phyloP scores from a whole-genome alignment of 208 protist species.

The Phytomonas francai region DNA sequence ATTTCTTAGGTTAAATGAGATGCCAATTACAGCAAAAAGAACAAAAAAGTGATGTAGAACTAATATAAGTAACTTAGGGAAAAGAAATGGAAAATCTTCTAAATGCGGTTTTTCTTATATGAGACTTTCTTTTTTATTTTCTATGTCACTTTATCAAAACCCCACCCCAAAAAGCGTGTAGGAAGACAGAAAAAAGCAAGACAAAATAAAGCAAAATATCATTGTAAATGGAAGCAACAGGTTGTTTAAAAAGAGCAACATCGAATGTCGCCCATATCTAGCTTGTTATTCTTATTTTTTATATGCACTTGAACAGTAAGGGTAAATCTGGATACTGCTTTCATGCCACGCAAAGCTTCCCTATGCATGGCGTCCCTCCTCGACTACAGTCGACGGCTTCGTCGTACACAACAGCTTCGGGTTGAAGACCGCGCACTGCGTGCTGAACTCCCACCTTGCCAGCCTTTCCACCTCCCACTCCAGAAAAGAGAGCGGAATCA shows the following conservation, averaged over 20 bases:
- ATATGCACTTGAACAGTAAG: neutral
- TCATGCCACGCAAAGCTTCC: neutral
- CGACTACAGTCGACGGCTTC: neutral
- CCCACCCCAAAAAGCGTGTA: neutral
- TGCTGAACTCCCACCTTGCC: constrained; percentile 17
- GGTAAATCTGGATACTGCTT: neutral
- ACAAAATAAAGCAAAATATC: constrained; percentile 8
- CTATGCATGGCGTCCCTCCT: neutral
- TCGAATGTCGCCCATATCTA: neutral
- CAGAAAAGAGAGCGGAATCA: constrained; percentile 57
- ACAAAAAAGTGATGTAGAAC: neutral
- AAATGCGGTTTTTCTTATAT: neutral
- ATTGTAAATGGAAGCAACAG: neutral
- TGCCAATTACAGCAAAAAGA: constrained; percentile 7
- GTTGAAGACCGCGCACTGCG: constrained; percentile 34
- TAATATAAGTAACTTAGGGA: neutral
- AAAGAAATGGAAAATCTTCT: neutral
- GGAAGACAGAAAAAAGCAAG: constrained; percentile 8
- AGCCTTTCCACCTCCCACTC: constrained; percentile 22
- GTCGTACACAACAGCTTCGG: constrained; percentile 19
- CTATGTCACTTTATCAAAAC: constrained; percentile 6
- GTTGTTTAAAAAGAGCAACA: neutral
- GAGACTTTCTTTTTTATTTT: constrained; percentile 1
- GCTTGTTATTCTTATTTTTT: neutral
- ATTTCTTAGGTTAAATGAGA: neutral